Percentiles rank a stretch among this genome's conserved stretches.
These are phyloP conservation scores for Fusarium tjaetaba DNA, from an alignment of 2,329 filamentous ascomycete species.

Conservation along the genomic window DNA sequence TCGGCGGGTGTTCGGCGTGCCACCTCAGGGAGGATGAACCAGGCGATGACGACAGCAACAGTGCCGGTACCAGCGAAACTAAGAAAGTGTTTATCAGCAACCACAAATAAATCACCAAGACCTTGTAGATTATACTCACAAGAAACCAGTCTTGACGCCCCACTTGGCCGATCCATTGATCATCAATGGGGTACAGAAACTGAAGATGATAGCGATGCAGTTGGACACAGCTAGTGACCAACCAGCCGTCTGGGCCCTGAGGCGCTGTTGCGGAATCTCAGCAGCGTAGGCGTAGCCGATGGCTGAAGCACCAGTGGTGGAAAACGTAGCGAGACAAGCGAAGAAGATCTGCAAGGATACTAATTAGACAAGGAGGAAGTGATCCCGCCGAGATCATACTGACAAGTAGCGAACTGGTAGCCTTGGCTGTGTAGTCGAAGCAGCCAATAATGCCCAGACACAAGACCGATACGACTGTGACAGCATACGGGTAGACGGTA, in stretches of 20 bases:
- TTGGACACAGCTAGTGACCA: neutral
- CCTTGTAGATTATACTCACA: neutral
- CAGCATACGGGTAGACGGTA: neutral
- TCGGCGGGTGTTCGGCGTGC: neutral
- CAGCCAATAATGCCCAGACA: neutral
- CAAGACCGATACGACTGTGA: neutral
- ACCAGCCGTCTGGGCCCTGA: neutral
- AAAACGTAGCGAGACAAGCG: neutral
- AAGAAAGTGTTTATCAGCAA: neutral
- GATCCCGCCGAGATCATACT: neutral
- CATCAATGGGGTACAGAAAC: neutral
- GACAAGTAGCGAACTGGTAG: neutral
- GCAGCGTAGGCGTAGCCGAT: neutral
- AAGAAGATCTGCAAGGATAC: neutral
- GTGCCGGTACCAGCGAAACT: neutral
- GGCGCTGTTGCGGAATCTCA: neutral
- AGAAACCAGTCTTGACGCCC: neutral
- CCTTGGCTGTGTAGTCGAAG: neutral
- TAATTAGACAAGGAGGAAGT: neutral
- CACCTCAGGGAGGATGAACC: neutral
- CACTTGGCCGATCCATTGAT: neutral
- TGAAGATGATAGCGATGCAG: neutral
- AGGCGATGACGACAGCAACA: neutral
- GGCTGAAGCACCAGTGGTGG: neutral
- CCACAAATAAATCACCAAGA: rapidly evolving